phyloP scores from a whole-genome alignment of 1,284 basidiomycete species.

The Ceratobasidium papillatum region DNA sequence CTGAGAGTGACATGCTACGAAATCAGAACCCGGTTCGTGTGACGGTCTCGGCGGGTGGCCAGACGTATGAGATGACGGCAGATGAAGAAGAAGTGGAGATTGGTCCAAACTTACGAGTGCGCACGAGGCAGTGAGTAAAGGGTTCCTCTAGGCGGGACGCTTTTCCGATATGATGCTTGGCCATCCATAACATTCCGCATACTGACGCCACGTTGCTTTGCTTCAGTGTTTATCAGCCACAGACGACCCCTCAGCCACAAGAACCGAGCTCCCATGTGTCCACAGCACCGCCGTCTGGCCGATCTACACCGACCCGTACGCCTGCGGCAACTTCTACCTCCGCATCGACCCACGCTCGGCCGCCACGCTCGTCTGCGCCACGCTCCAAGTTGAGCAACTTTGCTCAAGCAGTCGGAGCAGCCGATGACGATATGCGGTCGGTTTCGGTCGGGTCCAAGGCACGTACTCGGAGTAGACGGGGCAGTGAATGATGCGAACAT shows the following conservation, averaged over 20 bases:
- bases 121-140: constrained; percentile 38
- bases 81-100: constrained; percentile 38
- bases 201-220: constrained; percentile 18
- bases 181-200: neutral
- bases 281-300: constrained; percentile 1
- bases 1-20: constrained; percentile 19
- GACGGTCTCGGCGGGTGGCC: constrained; percentile 33
- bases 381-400: constrained; percentile 29
- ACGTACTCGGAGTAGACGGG: neutral
- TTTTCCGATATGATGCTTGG: neutral
- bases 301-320: constrained; percentile 21
- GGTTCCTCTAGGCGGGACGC: neutral
- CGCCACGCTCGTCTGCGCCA: constrained; percentile 15
- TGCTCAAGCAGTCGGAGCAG: neutral
- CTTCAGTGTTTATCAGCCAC: constrained; percentile 39
- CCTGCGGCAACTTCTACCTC: constrained; percentile 3
- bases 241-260: constrained; percentile 30
- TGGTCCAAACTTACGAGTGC: constrained; percentile 33
- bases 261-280: constrained; percentile 10
- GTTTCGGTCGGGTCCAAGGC: constrained; percentile 12
- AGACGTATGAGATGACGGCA: constrained; percentile 36
- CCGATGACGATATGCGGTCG: constrained; percentile 26
- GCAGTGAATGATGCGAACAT: constrained; percentile 12
- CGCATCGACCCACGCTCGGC: neutral
- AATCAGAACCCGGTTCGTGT: constrained; percentile 23